Evolutionary conservation across 2,329 filamentous ascomycete species (phyloP).

Genomic region (Xylaria sp.): DNA sequence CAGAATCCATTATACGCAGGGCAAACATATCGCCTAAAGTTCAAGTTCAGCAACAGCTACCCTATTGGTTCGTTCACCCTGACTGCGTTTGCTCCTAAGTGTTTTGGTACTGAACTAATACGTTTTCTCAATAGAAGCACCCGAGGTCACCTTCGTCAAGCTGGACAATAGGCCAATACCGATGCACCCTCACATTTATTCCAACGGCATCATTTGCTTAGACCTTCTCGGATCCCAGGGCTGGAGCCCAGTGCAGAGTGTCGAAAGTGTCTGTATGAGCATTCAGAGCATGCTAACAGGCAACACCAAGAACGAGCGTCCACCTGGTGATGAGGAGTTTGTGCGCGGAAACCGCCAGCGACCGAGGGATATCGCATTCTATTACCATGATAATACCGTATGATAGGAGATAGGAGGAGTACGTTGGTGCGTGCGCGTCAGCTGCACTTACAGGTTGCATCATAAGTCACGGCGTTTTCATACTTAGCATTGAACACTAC

Average conservation of each 20-base stretch:
- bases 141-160: constrained; percentile 89
- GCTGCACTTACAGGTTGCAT: constrained; percentile 16
- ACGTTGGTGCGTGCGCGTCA: constrained; percentile 4
- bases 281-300: constrained; percentile 98
- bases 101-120: constrained; percentile 23
- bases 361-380: constrained; percentile 89
- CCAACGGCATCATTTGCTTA: constrained; percentile 97
- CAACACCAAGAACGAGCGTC: constrained; percentile 90
- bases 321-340: constrained; percentile 90
- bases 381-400: constrained; percentile 90
- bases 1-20: constrained; percentile 86
- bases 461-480: constrained; percentile 11
- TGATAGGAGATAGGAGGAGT: constrained; percentile 51
- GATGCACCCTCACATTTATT: constrained; percentile 97
- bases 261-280: constrained; percentile 96
- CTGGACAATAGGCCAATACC: constrained; percentile 76
- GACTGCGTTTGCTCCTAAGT: neutral
- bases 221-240: constrained; percentile 88
- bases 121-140: constrained; percentile 72
- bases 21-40: constrained; percentile 85
- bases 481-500: constrained; percentile 37
- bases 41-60: constrained; percentile 84
- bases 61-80: constrained; percentile 76
- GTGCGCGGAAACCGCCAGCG: constrained; percentile 81
- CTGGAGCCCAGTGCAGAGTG: constrained; percentile 97